A percentile compares a stretch with the other conserved stretches of the same genome.
phyloP scores from a whole-genome alignment of 2,329 filamentous ascomycete genomes.

The Alternaria metachromatica region DNA sequence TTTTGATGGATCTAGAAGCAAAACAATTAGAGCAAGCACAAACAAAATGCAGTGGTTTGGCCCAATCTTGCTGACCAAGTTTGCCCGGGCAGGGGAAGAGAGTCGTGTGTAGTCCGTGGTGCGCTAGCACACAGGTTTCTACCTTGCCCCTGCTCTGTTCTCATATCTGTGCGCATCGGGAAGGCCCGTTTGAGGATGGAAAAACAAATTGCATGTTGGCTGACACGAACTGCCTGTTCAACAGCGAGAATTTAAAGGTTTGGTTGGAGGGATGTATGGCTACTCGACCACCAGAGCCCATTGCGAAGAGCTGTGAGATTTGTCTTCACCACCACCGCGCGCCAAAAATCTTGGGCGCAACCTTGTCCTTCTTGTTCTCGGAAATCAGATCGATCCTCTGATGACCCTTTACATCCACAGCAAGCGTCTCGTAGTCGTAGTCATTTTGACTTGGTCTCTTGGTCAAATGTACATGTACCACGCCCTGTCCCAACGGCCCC shows the following conservation, averaged over 20 bases:
- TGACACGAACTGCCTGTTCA: background rate
- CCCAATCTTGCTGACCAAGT: background rate
- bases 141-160: background rate
- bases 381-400: slow-evolving; percentile 54
- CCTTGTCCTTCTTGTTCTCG: slow-evolving; percentile 33
- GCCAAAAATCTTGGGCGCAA: slow-evolving; percentile 47
- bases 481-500: slow-evolving; percentile 75
- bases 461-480: slow-evolving; percentile 79
- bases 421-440: slow-evolving; percentile 80
- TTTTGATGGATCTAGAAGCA: background rate
- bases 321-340: slow-evolving; percentile 43
- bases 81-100: background rate
- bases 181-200: background rate
- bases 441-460: slow-evolving; percentile 69
- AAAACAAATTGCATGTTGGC: background rate
- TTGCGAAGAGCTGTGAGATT: background rate
- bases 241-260: background rate
- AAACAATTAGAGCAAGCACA: background rate
- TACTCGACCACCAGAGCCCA: background rate
- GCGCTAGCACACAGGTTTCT: background rate
- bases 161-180: background rate
- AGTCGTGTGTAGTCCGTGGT: background rate
- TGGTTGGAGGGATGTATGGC: background rate
- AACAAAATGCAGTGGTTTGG: background rate
- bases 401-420: slow-evolving; percentile 76